phyloP scores from a whole-genome alignment of 305 asterid species.

The Fraxinus greggii region DNA sequence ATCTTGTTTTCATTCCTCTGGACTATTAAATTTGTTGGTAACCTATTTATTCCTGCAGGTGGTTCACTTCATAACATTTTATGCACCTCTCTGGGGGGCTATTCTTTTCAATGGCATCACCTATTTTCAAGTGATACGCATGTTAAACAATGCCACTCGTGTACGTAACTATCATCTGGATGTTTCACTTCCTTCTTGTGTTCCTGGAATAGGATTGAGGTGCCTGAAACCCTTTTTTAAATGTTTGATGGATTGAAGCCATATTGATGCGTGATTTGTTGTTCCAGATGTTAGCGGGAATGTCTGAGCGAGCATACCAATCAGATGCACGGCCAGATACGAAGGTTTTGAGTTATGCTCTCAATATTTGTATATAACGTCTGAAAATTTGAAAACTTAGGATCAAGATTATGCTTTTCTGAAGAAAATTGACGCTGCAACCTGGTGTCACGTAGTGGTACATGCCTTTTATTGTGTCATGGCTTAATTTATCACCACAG shows the following conservation, averaged over 20 bases:
- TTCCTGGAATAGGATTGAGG: constrained; percentile 22
- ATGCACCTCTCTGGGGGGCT: constrained; percentile 98
- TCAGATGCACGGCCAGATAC: constrained; percentile 75
- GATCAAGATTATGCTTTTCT: constrained; percentile 7
- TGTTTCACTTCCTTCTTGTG: constrained; percentile 23
- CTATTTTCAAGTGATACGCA: constrained; percentile 95
- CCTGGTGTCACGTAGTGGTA: background rate
- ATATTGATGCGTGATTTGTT: constrained; percentile 27
- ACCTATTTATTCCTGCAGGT: constrained; percentile 51
- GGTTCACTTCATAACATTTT: constrained; percentile 84
- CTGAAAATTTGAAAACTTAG: constrained; percentile 7
- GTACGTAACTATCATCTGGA: constrained; percentile 47
- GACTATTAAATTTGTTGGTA: constrained; percentile 7
- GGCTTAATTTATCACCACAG: background rate
- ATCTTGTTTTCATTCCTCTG: background rate
- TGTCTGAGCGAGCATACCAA: constrained; percentile 73
- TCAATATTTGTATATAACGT: background rate
- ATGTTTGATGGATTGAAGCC: constrained; percentile 18
- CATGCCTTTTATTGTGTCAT: constrained; percentile 20
- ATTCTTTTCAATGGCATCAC: constrained; percentile 93
- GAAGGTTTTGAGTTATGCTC: constrained; percentile 50
- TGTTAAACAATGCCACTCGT: constrained; percentile 94
- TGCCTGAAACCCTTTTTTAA: background rate
- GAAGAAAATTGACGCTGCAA: constrained; percentile 18
- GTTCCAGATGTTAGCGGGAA: constrained; percentile 91